Percentiles rank a stretch among this genome's conserved stretches.
These are phyloP conservation scores for Berberis thunbergii DNA, from an alignment of 164 flowering plant genomes.

Conservation along the genomic window DNA sequence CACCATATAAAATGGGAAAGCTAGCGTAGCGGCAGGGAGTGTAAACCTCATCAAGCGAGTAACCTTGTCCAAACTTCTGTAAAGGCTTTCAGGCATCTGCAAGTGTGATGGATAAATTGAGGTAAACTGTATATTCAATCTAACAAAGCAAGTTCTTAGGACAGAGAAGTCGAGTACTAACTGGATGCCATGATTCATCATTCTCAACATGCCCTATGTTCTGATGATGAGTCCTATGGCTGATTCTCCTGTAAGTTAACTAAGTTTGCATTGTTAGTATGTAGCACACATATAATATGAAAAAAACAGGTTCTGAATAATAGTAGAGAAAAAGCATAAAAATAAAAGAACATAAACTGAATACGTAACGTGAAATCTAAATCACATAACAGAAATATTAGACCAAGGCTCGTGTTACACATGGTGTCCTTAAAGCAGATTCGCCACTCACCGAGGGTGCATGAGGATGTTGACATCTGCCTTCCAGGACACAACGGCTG, in stretches of 20 bases:
- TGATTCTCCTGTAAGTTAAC: conserved; percentile 40
- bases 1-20: conserved; percentile 67
- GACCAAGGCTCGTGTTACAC: no score
- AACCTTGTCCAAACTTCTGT: conserved; percentile 30
- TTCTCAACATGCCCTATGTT: conserved; percentile 53
- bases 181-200: conserved; percentile 47
- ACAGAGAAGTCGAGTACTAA: conserved; percentile 8
- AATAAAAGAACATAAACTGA: no score
- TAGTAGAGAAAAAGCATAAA: no score
- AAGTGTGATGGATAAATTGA: conserved; percentile 1
- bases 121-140: neutral
- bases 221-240: conserved; percentile 58
- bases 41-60: conserved; percentile 39
- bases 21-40: conserved; percentile 60
- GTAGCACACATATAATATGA: neutral
- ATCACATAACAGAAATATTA: no score
- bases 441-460: no score
- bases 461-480: no score
- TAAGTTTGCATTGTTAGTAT: neutral
- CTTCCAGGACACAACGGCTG: no score
- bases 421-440: no score
- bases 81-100: conserved; percentile 59
- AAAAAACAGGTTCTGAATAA: no score
- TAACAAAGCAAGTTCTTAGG: neutral
- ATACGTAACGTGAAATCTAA: no score